Conservation (phyloP, 345 rosid genomes). For the Rhodomyrtus tomentosa region DNA sequence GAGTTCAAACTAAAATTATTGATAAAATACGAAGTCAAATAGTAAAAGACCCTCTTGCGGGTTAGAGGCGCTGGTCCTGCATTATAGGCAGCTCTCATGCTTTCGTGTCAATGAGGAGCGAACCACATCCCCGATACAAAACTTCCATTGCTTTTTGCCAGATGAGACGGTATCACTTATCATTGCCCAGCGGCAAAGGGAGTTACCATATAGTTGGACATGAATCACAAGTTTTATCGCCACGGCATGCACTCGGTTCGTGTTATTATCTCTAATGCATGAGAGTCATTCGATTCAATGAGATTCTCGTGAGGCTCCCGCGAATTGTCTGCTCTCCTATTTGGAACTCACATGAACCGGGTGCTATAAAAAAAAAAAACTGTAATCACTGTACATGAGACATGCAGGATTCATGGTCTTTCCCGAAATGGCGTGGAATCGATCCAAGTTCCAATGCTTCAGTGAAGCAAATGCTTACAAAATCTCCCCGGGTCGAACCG, state of each 20-base stretch:
- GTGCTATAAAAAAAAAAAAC: neutral
- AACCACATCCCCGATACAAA: too few relatives aligned
- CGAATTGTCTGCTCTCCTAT: neutral
- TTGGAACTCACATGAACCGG: neutral
- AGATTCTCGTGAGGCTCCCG: neutral
- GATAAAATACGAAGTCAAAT: too few relatives aligned
- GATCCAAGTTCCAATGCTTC: neutral
- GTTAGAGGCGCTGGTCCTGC: too few relatives aligned
- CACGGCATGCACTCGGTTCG: neutral
- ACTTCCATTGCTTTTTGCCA: neutral
- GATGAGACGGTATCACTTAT: neutral
- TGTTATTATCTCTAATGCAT: neutral
- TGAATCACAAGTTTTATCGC: neutral
- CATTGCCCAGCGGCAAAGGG: neutral
- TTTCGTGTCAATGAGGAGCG: too few relatives aligned
- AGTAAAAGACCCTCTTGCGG: too few relatives aligned
- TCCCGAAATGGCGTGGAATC: neutral
- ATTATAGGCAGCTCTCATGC: too few relatives aligned
- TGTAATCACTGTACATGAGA: neutral
- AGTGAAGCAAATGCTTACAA: neutral
- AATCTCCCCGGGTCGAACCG: neutral
- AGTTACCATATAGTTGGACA: neutral
- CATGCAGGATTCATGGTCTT: neutral
- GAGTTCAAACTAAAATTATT: too few relatives aligned
- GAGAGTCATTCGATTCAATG: neutral